Base-by-base conservation (phyloP, 306 rosid genomes). In the Prunus dulcis region DNA sequence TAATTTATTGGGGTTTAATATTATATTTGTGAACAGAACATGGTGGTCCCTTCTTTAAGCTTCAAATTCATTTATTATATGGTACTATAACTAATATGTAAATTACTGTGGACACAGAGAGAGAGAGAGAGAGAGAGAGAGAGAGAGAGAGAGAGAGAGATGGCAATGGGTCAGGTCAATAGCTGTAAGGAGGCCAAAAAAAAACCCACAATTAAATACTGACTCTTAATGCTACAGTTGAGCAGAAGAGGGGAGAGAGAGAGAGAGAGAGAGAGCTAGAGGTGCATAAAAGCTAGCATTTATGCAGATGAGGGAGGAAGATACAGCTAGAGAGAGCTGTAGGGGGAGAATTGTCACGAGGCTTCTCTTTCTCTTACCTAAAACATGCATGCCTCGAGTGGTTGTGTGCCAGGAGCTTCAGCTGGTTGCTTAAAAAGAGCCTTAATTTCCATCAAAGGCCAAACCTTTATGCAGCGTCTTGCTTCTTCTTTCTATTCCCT, bases 171-270 rank as follows among this genome's bases (percentile, higher is more conserved):
- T 88, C 92, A 74, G 46, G 90, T 92, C 92, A 83, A 83, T 87
- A 90, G 97, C 92, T 87, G 97, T 83, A 85, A 81, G 83, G 65
- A 84, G 87, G 86, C 76, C 85, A 86, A 81, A 83, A 79, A n/a
- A 83, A 73, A 65, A 76, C 79, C 75, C 78, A 57, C 14, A 19
- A 72, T 27, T 28, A 78, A 83, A 81, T 85, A 85, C 75, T 80
- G 69, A 28, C 28, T 65, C 77, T 80, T 71, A 71, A 53, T 84
- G 73, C 53, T 80, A 87, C 86, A 84, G 76, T 76, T 61, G 25
- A 64, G 14, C 52, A 47, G 57, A 34, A 71, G 34, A 2, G 49
- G 75, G n/a, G n/a, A n/a, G n/a, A n/a, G n/a, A n/a, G n/a, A n/a
- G n/a, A n/a, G n/a, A 30, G 4, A 71, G 34, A 51, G 43, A 38